Base-by-base conservation (phyloP, 345 rosid genomes). In the Sapria himalayana region DNA sequence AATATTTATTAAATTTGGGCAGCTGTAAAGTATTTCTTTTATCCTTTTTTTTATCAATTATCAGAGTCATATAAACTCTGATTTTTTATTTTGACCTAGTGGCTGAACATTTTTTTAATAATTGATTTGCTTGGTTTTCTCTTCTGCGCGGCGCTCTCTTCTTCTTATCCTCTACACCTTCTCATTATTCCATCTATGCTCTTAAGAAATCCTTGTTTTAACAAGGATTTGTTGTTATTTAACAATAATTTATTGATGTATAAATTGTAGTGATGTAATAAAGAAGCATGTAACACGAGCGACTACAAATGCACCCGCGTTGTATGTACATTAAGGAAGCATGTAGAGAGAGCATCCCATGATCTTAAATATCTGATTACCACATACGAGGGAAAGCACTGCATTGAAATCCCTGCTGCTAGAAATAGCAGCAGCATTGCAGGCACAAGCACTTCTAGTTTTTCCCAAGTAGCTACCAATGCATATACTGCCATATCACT, bases 371-470 rank as follows among this genome's bases (percentile, higher is more conserved):
- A 32, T 41, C 72, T 72, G 12, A 59, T 76, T 14, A 70, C 71
- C 7, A 67, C 80, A 13, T 76, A 76, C 0, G 85, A 72, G 29
- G 85, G 80, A 31, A 76, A 76, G 45, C 85, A 76, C 55, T 66
- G 70, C 45, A 76, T 72, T 55, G 80, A 64, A 50, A 67, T 72
- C 27, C 85, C 85, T 12, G 76, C 85, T 38, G 84, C 98, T 20
- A 76, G 85, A 22, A 89, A 64, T 60, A 76, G 73, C 60, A n/a
- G n/a, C n/a, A n/a, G 46, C 27, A 69, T 61, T 46, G 60, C 63
- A 2, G 61, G 61, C 21, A 54, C 64, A 29, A 58, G 60, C 9
- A 45, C 54, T 35, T 39, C 48, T 1, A 41, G 49, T 11, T 39
- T 57, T 23, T 39, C 54, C 46, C 65, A 66, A 37, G 48, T 48